A percentile compares a stretch with the other conserved stretches of the same genome.
These are phyloP conservation scores for Xenosphaeropsis pyriputrescens DNA, from an alignment of 2,329 filamentous ascomycete genomes.

Conservation along the genomic window DNA sequence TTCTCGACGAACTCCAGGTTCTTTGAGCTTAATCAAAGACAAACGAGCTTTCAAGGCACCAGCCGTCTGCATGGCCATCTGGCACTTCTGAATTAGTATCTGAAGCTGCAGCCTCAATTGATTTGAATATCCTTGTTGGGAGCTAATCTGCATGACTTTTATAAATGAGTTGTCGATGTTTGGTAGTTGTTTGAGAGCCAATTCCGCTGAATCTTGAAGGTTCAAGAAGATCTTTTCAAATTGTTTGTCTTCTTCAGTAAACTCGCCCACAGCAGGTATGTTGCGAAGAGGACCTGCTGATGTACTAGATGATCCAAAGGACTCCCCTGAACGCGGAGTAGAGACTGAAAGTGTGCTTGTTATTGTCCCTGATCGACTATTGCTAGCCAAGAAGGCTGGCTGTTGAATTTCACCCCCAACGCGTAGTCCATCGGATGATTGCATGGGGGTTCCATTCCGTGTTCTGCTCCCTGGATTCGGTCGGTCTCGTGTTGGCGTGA, in stretches of 20 bases:
- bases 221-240: slow-evolving; percentile 76
- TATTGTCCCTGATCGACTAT: slow-evolving; percentile 33
- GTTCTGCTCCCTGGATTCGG: slow-evolving; percentile 19
- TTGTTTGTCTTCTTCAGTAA: slow-evolving; percentile 60
- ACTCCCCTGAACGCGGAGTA: slow-evolving; percentile 76
- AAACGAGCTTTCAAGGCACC: slow-evolving; percentile 60
- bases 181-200: slow-evolving; percentile 59
- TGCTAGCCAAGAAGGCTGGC: slow-evolving; percentile 28
- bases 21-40: slow-evolving; percentile 70
- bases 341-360: slow-evolving; percentile 21
- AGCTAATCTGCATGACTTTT: slow-evolving; percentile 46
- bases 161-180: slow-evolving; percentile 52
- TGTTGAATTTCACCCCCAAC: slow-evolving; percentile 17
- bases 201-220: slow-evolving; percentile 57
- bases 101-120: slow-evolving; percentile 52
- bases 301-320: slow-evolving; percentile 40
- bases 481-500: slow-evolving; percentile 36
- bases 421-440: slow-evolving; percentile 21
- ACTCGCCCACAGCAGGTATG: slow-evolving; percentile 36
- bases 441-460: slow-evolving; percentile 18
- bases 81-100: slow-evolving; percentile 56
- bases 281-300: slow-evolving; percentile 17
- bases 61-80: slow-evolving; percentile 55
- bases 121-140: slow-evolving; percentile 42
- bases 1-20: slow-evolving; percentile 58